Evolutionary conservation across 805 yeast genomes (phyloP).

Genomic region (Kluyveromyces aestuarii): DNA sequence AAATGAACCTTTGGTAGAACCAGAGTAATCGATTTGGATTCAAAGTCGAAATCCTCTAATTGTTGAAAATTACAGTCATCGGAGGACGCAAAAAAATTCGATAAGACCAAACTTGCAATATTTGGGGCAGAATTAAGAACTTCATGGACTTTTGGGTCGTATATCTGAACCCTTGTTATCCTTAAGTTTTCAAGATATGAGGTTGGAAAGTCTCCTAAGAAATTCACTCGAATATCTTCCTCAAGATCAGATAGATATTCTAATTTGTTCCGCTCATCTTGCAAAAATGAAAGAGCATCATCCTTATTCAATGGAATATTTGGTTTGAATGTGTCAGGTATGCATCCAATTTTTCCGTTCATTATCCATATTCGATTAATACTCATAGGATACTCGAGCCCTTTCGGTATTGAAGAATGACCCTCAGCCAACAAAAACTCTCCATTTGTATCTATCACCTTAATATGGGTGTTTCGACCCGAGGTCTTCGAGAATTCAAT

Average conservation of each 20-base stretch:
- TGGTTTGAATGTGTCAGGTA: constrained; percentile 32
- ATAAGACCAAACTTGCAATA: background rate
- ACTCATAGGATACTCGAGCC: constrained; percentile 34
- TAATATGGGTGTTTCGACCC: constrained; percentile 34
- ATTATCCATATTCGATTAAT: constrained; percentile 47
- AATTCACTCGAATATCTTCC: background rate
- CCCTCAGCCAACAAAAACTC: constrained; percentile 47
- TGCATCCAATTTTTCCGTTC: constrained; percentile 30
- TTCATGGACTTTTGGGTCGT: background rate
- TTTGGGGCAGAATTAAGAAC: background rate
- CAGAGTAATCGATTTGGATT: background rate
- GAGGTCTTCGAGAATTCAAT: constrained; percentile 26
- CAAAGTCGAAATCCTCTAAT: background rate
- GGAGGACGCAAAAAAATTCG: background rate
- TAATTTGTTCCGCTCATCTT: constrained; percentile 11
- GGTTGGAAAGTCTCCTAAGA: constrained; percentile 21
- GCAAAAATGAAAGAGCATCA: constrained; percentile 35
- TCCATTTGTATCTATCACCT: constrained; percentile 43
- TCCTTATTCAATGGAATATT: constrained; percentile 28
- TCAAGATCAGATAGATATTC: background rate
- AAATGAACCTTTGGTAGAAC: background rate
- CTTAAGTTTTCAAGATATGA: background rate
- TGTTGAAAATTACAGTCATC: background rate
- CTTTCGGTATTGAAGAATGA: constrained; percentile 36
- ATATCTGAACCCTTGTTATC: background rate